Conservation (phyloP, 169 alveolate species). For the Cryptosporidium sp. region DNA sequence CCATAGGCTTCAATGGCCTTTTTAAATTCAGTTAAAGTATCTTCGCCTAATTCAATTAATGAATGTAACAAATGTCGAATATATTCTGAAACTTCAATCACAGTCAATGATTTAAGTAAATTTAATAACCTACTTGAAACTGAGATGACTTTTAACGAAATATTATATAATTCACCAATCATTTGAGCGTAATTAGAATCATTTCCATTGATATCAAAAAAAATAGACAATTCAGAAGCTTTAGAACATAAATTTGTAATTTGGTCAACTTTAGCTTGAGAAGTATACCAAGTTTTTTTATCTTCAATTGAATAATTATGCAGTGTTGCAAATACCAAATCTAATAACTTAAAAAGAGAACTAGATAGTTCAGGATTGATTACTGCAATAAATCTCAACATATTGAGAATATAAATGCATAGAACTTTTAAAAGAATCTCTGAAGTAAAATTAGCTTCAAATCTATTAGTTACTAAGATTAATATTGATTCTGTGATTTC, state of each 20-base stretch:
- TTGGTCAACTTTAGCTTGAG: not conserved
- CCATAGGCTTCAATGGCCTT: not conserved
- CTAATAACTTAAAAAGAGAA: not conserved
- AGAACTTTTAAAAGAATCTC: not conserved
- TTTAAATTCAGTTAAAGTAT: not conserved
- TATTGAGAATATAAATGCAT: not conserved
- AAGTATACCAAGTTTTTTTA: not conserved
- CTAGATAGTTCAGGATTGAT: not conserved
- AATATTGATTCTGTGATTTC: not conserved
- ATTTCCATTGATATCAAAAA: not conserved
- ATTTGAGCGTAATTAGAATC: not conserved
- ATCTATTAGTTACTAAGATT: not conserved
- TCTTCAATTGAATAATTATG: not conserved
- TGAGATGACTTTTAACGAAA: not conserved
- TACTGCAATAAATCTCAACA: not conserved
- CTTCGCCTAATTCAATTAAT: not conserved
- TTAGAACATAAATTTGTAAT: not conserved
- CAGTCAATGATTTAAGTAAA: not conserved
- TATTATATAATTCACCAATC: not conserved
- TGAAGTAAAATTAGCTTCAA: not conserved
- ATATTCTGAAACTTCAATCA: not conserved
- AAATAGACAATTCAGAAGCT: not conserved
- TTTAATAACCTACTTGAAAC: not conserved
- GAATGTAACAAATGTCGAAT: not conserved
- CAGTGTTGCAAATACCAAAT: not conserved